These are phyloP conservation scores for Cucurbita ficifolia DNA, from an alignment of 306 rosid species.

Conservation along the genomic window DNA sequence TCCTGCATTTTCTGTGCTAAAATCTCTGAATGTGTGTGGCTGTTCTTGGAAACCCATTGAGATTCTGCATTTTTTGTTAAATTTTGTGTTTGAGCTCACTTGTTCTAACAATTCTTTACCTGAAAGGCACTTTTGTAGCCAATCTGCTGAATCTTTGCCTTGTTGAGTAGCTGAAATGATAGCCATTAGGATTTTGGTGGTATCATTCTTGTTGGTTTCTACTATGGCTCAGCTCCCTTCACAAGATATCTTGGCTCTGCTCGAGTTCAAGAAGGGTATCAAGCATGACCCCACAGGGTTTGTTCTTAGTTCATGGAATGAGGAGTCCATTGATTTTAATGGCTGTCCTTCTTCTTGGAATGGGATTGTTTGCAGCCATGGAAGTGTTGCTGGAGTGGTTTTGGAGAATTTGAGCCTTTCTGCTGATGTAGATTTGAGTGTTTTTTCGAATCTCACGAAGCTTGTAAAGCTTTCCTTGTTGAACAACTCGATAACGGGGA, in stretches of 20 bases:
- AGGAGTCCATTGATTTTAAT: conserved; percentile 88
- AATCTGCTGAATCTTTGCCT: neutral
- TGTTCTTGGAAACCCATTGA: conserved; percentile 11
- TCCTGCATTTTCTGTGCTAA: conserved; percentile 16
- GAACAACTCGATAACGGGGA: conserved; percentile 67
- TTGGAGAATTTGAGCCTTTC: conserved; percentile 76
- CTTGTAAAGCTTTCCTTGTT: conserved; percentile 71
- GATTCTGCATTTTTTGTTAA: conserved; percentile 7
- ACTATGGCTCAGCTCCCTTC: conserved; percentile 90
- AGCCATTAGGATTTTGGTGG: conserved; percentile 37
- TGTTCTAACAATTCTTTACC: no score
- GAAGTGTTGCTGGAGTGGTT: conserved; percentile 88
- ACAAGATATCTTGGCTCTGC: conserved; percentile 79
- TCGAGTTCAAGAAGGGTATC: conserved; percentile 78
- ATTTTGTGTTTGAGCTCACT: neutral
- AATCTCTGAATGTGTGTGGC: conserved; percentile 38
- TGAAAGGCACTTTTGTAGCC: no score
- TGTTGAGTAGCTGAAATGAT: conserved; percentile 28
- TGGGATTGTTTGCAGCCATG: conserved; percentile 80
- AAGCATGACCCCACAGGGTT: conserved; percentile 91
- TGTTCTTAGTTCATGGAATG: conserved; percentile 89
- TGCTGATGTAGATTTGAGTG: conserved; percentile 59
- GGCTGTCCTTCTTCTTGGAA: conserved; percentile 99
- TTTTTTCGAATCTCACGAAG: conserved; percentile 66
- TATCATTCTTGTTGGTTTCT: conserved; percentile 41